Evolutionary conservation across 2,329 filamentous ascomycete species (phyloP).

Genomic region (Botrytis byssoidea): DNA sequence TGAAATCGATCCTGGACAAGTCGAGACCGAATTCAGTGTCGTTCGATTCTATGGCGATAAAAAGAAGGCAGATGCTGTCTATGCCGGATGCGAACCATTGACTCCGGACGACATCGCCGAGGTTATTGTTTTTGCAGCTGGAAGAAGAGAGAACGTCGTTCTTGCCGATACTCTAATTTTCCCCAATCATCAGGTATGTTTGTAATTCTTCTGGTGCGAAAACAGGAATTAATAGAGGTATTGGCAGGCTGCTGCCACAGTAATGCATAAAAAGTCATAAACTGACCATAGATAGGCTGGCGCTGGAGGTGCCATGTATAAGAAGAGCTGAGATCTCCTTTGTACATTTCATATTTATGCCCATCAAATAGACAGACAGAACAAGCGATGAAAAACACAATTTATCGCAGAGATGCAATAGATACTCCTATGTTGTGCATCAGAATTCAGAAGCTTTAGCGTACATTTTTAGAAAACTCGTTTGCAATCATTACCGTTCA

Average conservation of each 20-base stretch:
- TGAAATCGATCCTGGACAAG: conserved; percentile 86
- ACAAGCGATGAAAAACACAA: too few species aligned
- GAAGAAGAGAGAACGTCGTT: conserved; percentile 84
- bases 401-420: too few species aligned
- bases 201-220: conserved; percentile 26
- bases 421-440: too few species aligned
- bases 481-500: too few species aligned
- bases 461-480: too few species aligned
- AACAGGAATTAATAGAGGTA: neutral
- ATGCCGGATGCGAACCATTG: conserved; percentile 77
- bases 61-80: conserved; percentile 84
- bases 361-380: too few species aligned
- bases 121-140: conserved; percentile 80
- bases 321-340: conserved; percentile 22
- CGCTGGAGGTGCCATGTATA: conserved; percentile 37
- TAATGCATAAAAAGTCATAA: conserved; percentile 46
- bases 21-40: conserved; percentile 90
- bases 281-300: conserved; percentile 36
- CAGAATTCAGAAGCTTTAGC: too few species aligned
- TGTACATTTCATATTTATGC: neutral
- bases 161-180: conserved; percentile 84
- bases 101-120: conserved; percentile 91
- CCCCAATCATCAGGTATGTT: conserved; percentile 80
- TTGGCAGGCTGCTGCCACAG: conserved; percentile 42
- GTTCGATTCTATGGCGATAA: conserved; percentile 89